Base-by-base conservation (phyloP, 768 basidiomycete species). In the Trametes cubensis region DNA sequence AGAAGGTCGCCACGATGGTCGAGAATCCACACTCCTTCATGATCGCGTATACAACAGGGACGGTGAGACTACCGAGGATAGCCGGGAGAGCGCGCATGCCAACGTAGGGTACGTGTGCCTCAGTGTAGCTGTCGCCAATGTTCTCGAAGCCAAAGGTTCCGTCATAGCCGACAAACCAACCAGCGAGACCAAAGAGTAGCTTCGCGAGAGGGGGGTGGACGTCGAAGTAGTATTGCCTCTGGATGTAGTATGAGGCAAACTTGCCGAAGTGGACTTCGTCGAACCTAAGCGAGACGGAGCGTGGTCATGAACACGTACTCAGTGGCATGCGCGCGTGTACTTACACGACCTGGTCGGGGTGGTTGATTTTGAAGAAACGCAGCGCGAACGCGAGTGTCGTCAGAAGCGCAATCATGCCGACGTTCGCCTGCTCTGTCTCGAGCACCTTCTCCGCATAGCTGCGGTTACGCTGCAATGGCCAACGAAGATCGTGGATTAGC, bases 211-310 rank as follows among this genome's bases (percentile, higher is more conserved):
- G 97, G 40, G 97, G 97, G 70, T 99, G 97, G 8, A 99, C 96
- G 73, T 99, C 97, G 80, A 99, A 99, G 78, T 98, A 98, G 79
- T 98, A 99, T 76, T 97, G 86, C 66, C 96, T 84, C 48, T 79
- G 79, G 72, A 98, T 87, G 76, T 99, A 99, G 76, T 94, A 92
- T 6, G 92, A 86, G 14, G 97, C 95, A 73, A 99, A 99, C 76
- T 98, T 97, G 64, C 96, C 96, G 72, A 98, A 98, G 72, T 98
- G 96, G 14, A 98, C 96, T 77, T 98, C 95, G 73, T 98, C 95
- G 72, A 98, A 98, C 50, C 94, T 95, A 67, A 40, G 34, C 25
- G 50, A 4, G 39, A n/a, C n/a, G 17, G 45, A 41, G 38, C 23
- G 41, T 8, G 51, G 46, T 34, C 45, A 54, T 39, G 46, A 65